phyloP scores from a whole-genome alignment of 2,329 filamentous ascomycete species.

The Zasmidium citrigriseum region DNA sequence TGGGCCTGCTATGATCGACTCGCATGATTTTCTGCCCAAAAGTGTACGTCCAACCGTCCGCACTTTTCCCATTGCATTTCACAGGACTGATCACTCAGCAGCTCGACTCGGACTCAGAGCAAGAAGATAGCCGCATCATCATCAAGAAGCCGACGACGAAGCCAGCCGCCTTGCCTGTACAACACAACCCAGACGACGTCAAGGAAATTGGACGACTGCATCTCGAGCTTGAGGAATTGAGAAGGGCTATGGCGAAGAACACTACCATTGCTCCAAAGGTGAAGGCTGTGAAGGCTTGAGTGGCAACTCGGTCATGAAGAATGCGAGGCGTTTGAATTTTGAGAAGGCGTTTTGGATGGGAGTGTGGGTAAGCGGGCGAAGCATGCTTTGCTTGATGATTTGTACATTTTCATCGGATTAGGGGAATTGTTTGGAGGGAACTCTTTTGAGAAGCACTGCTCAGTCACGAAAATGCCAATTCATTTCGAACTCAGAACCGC shows the following conservation, averaged over 20 bases:
- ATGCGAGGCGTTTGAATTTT: too few species aligned
- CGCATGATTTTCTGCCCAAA: neutral
- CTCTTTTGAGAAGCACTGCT: too few species aligned
- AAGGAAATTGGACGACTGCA: conserved; percentile 2
- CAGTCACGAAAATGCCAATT: too few species aligned
- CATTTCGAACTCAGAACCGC: too few species aligned
- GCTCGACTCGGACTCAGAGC: conserved; percentile 3
- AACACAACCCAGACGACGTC: conserved; percentile 6
- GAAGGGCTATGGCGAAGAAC: neutral
- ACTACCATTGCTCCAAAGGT: neutral
- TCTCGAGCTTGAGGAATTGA: conserved; percentile 1
- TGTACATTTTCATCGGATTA: too few species aligned
- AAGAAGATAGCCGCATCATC: neutral
- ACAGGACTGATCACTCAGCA: neutral
- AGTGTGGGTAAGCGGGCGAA: too few species aligned
- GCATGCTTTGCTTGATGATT: too few species aligned
- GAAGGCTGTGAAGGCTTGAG: neutral
- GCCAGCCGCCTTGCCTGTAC: neutral
- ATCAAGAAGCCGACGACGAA: neutral
- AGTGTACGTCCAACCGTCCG: too few species aligned
- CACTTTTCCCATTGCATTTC: neutral
- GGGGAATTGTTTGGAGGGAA: too few species aligned
- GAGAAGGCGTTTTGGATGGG: too few species aligned
- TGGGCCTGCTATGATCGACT: neutral
- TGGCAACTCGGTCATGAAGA: too few species aligned